Conservation (phyloP, 176 grass and related monocot genomes). For the Eragrostis curvula region DNA sequence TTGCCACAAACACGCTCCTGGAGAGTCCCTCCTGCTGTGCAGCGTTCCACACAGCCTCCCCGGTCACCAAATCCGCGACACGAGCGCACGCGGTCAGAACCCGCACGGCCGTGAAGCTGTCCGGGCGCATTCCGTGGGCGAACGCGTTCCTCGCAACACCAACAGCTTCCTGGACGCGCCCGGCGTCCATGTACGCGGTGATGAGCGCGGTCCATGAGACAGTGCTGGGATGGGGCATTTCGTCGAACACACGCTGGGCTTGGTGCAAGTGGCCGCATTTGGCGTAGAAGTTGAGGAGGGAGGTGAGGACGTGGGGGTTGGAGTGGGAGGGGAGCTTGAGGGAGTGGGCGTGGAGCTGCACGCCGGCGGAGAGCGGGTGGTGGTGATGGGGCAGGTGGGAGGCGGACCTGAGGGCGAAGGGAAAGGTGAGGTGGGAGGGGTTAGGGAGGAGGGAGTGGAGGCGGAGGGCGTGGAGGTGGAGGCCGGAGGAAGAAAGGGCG, state of each 20-base stretch:
- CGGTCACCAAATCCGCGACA: slow-evolving; percentile 37
- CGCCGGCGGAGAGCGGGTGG: slow-evolving; percentile 24
- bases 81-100: slow-evolving; percentile 61
- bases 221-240: slow-evolving; percentile 48
- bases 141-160: slow-evolving; percentile 28
- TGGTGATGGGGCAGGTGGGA: slow-evolving; percentile 41
- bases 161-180: slow-evolving; percentile 25
- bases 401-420: slow-evolving; percentile 60
- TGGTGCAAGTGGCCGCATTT: slow-evolving; percentile 44
- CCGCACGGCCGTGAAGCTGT: slow-evolving; percentile 57
- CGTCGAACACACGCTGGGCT: slow-evolving; percentile 61
- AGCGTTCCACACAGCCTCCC: neutral
- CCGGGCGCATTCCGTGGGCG: slow-evolving; percentile 38
- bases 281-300: slow-evolving; percentile 54
- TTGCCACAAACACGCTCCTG: slow-evolving; percentile 48
- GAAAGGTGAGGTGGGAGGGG: slow-evolving; percentile 59
- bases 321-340: slow-evolving; percentile 56
- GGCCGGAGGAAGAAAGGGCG: slow-evolving; percentile 39
- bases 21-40: slow-evolving; percentile 21
- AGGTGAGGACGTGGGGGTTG: slow-evolving; percentile 60
- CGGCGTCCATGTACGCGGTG: slow-evolving; percentile 53
- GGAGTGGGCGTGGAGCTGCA: slow-evolving; percentile 51
- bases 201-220: slow-evolving; percentile 78
- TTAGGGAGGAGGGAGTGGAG: slow-evolving; percentile 35
- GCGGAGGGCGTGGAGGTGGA: slow-evolving; percentile 50